Evolutionary conservation across 331 rosid genomes (phyloP), one percentile per base, ranked within the genome.

Genomic region (Arachis monticola): DNA sequence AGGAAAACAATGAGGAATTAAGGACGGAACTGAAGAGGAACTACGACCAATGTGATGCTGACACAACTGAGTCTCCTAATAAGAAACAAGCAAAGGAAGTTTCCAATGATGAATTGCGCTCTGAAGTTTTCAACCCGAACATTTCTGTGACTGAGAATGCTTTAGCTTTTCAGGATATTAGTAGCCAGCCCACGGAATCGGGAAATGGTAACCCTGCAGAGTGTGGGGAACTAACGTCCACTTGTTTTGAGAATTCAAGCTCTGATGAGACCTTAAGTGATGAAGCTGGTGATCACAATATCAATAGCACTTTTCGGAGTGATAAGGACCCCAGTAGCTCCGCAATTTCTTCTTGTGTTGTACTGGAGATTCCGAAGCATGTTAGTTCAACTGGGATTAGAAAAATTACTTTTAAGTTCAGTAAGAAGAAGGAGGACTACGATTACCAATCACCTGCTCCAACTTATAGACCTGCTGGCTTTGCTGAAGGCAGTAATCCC

Each of bases 351-450:
- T 90, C 99, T 41, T 69, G 92, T 32, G 83, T 92, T 75, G 99
- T 95, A 63, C 46, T 89, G 75, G 99, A 95, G 82, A 86, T 92
- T 30, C 97, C 97, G 1, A 80, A 92, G 90, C 86, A 86, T 52
- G 87, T 72, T 59, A 86, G 89, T 77, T 80, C 93, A 2, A 78
- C 97, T 68, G 99, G 99, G 56, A 85, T 92, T 62, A 85, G 97
- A 13, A 94, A 92, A 76, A 88, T 95, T 58, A 95, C 98, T 22
- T 90, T 95, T 71, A 95, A 89, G 82, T 85, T 95, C 72, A 92
- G 97, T 77, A 95, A 89, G 82, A 92, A 81, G 81, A 95, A 85
- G 86, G 92, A 93, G 83, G 88, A 84, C 72, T 81, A 81, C 60
- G 73, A 58, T 32, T 76, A 38, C 31, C 83, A 70, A 56, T 44